A percentile compares a stretch with the other conserved stretches of the same genome.
phyloP scores from a whole-genome alignment of 129 eudicot genomes.

The Scalesia atractyloides region DNA sequence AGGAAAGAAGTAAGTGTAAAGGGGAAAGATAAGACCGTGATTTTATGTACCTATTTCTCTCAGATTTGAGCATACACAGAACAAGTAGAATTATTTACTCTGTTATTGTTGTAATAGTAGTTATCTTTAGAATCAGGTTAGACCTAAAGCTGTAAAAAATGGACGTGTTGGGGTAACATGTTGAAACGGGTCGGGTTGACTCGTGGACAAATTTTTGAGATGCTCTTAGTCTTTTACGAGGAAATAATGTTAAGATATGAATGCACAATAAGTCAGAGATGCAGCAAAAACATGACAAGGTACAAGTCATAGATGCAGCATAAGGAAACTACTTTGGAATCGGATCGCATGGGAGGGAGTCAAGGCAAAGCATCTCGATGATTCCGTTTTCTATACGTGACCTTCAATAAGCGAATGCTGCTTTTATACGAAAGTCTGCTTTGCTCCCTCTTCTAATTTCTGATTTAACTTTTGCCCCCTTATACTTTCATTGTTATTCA shows the following conservation, averaged over 20 bases:
- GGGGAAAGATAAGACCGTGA: slow-evolving; percentile 44
- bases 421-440: background rate
- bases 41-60: slow-evolving; percentile 60
- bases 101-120: slow-evolving; percentile 13
- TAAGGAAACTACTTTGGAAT: slow-evolving; percentile 2
- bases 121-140: background rate
- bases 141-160: background rate
- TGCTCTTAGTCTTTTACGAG: background rate
- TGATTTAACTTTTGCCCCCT: background rate
- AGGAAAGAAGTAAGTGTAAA: slow-evolving; percentile 71
- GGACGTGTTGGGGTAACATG: background rate
- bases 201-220: no score
- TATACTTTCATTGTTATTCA: slow-evolving; percentile 6
- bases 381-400: slow-evolving; percentile 21
- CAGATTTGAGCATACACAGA: slow-evolving; percentile 38
- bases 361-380: slow-evolving; percentile 27
- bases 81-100: background rate
- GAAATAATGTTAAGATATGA: background rate
- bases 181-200: background rate
- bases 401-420: slow-evolving; percentile 31
- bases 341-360: slow-evolving; percentile 27
- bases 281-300: slow-evolving; percentile 17
- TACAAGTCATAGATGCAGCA: slow-evolving; percentile 21
- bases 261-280: background rate
- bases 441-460: slow-evolving; percentile 11